These are phyloP conservation scores for Apostasia shenzhenica DNA, from an alignment of 106 monocot species.

Conservation along the genomic window DNA sequence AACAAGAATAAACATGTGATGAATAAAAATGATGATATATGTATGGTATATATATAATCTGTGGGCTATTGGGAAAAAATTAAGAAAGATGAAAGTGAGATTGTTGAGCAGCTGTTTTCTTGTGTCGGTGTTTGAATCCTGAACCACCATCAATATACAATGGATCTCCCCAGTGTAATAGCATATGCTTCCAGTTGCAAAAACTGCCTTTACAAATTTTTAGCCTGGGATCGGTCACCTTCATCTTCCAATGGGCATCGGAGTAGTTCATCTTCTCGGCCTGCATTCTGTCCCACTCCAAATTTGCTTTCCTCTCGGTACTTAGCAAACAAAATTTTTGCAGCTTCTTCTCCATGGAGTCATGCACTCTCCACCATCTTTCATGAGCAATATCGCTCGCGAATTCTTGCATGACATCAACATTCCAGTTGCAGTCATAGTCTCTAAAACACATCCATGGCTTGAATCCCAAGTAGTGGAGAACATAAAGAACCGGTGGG, in stretches of 20 bases:
- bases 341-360: constrained; percentile 54
- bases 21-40: too few relatives aligned
- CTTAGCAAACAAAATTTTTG: constrained; percentile 48
- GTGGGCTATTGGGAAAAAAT: too few relatives aligned
- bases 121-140: not conserved
- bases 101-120: not conserved
- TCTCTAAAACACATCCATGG: constrained; percentile 81
- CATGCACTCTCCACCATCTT: constrained; percentile 80
- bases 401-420: constrained; percentile 41
- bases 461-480: constrained; percentile 71
- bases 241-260: constrained; percentile 65
- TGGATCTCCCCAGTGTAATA: constrained; percentile 72
- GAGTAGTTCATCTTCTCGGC: constrained; percentile 59
- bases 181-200: constrained; percentile 69
- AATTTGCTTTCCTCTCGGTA: constrained; percentile 53
- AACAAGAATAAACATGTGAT: too few relatives aligned
- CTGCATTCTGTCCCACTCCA: constrained; percentile 76
- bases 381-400: constrained; percentile 69
- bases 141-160: constrained; percentile 3
- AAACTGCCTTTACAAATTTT: constrained; percentile 49
- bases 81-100: too few relatives aligned
- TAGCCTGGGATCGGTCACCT: constrained; percentile 38
- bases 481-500: constrained; percentile 58
- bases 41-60: too few relatives aligned
- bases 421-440: constrained; percentile 79